Conservation (phyloP, 2,329 filamentous ascomycete species). For the Diaporthe sp. region DNA sequence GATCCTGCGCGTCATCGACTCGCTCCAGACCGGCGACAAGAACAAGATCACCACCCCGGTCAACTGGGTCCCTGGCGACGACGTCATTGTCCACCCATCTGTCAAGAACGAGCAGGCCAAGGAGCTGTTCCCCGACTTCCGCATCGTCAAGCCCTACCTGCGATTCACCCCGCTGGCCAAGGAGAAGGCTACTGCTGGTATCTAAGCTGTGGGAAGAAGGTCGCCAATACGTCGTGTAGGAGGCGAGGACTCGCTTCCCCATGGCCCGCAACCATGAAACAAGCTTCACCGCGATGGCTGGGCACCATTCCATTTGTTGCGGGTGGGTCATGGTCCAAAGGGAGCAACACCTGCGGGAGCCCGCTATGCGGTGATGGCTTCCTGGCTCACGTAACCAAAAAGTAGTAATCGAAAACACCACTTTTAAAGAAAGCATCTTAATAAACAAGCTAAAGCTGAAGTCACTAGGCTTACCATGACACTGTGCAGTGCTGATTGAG, state of each 20-base stretch:
- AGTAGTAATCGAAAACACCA: slow-evolving; percentile 26
- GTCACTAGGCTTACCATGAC: background rate
- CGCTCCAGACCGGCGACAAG: slow-evolving; percentile 87
- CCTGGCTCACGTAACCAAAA: background rate
- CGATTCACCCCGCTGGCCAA: slow-evolving; percentile 78
- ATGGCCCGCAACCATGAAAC: background rate
- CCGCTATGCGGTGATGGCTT: background rate
- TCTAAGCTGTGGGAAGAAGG: slow-evolving; percentile 43
- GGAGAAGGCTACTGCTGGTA: slow-evolving; percentile 58
- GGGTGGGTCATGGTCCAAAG: too few relatives aligned
- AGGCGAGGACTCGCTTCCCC: background rate
- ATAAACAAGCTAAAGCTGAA: background rate
- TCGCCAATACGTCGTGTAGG: background rate
- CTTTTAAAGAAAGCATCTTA: background rate
- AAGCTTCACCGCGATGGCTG: background rate
- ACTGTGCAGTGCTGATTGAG: background rate
- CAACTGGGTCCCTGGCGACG: slow-evolving; percentile 90
- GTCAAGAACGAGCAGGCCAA: slow-evolving; percentile 88
- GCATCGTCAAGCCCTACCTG: slow-evolving; percentile 79
- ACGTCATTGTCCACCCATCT: slow-evolving; percentile 90
- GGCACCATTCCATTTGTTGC: background rate
- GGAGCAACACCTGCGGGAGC: background rate
- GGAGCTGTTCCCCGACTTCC: slow-evolving; percentile 86
- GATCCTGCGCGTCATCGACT: slow-evolving; percentile 84
- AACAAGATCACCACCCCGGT: slow-evolving; percentile 90